Evolutionary conservation across 169 alveolate species (phyloP), one percentile per base, ranked within the genome.

Genomic region (Plasmodium gonderi): DNA sequence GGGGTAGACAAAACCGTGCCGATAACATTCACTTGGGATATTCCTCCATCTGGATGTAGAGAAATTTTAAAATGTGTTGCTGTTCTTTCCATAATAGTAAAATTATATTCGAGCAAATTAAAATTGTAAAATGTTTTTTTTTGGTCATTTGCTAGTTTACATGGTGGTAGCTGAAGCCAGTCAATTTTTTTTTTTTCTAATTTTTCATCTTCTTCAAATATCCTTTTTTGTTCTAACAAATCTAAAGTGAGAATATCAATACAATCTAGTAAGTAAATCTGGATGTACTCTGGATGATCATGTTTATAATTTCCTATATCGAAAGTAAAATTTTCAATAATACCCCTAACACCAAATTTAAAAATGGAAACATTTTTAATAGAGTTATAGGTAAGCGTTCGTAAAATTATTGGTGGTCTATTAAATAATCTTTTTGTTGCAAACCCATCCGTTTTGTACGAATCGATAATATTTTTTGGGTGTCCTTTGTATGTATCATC

Each of bases 181-280:
- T 45, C 72, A 14, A 85, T 85, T 85, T 85, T 85, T 85, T 45
- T 45, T 8, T 85, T 85, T 75, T 33, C 67, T 44, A 85, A 20
- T 49, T 85, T 85, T 85, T 85, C 92, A 64, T 85, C 92, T 49
- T 85, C 87, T 74, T 85, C 92, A 85, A 85, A 85, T 7, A 85
- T 85, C 26, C 47, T 75, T 51, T 85, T 72, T 77, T 85, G 92
- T 23, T 85, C 92, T 7, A 85, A 65, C 29, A 85, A 85, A 54
- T 85, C 85, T 77, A 85, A 85, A 51, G 92, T 74, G 31, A 85
- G 92, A 38, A 85, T 51, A 54, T 85, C 92, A 3, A 85, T 64
- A 74, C 87, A 85, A 47, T 85, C 92, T 51, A 85, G 20, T 51
- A 85, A 51, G 45, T 75, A 85, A 4, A 85, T 74, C n/a, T 85